Percentiles rank a stretch among this genome's conserved stretches.
phyloP scores from a whole-genome alignment of 768 basidiomycete species.

The Lepiota venenata region DNA sequence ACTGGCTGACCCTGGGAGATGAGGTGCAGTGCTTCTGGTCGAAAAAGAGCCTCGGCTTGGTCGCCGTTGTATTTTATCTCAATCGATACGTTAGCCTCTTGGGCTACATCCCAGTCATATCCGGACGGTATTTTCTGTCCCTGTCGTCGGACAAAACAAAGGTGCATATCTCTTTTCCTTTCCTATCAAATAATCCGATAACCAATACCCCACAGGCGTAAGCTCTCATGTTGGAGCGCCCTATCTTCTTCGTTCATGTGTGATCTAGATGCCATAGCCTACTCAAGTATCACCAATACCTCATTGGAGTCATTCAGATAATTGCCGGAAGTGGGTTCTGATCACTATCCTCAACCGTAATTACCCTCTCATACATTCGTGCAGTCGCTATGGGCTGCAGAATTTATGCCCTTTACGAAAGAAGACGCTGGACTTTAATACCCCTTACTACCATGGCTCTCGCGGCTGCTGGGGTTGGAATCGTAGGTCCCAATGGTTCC shows the following conservation, averaged over 20 bases:
- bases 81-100: constrained; percentile 41
- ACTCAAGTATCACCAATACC: constrained; percentile 19
- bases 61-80: constrained; percentile 36
- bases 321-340: constrained; percentile 25
- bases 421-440: constrained; percentile 23
- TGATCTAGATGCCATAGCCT: constrained; percentile 16
- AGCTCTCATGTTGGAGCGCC: neutral
- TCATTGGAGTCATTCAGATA: constrained; percentile 26
- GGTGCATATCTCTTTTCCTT: neutral
- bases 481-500: constrained; percentile 14
- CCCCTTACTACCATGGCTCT: constrained; percentile 22
- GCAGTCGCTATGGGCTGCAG: constrained; percentile 14
- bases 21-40: constrained; percentile 47
- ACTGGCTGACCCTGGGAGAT: constrained; percentile 37
- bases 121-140: constrained; percentile 29
- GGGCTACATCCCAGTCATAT: constrained; percentile 33
- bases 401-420: constrained; percentile 38
- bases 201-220: neutral
- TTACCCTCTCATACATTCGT: constrained; percentile 21
- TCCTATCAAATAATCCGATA: neutral
- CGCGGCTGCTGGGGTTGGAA: constrained; percentile 24
- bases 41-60: constrained; percentile 26
- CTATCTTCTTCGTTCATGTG: neutral
- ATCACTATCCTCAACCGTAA: constrained; percentile 13
- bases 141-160: constrained; percentile 3